Evolutionary conservation across 805 yeast genomes (phyloP), one percentile per base, ranked within the genome.

Genomic region (Cyberlindnera suaveolens): DNA sequence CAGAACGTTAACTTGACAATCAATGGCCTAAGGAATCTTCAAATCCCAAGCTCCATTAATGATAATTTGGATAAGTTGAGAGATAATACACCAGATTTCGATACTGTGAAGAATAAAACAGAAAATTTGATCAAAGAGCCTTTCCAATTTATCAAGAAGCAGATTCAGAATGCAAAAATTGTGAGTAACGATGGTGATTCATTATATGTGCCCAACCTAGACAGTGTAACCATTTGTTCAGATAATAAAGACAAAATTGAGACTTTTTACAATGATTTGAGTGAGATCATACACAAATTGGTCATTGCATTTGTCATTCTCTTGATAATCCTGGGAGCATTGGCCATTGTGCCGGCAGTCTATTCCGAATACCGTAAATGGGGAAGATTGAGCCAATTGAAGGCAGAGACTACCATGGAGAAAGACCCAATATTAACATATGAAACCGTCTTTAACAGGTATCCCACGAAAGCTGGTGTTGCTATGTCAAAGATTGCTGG

Each of bases 31-130:
- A 63, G 73, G 48, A 64, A 81, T 46, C 60, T 91, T 44, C 57
- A 74, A 14, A 84, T 93, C 11, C 87, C 96, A 1, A 54, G 77
- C 0, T 63, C 79, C 0, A 79, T 90, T 34, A 75, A 85, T 49
- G 58, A 60, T 2, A 75, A 79, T 26, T 66, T 93, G 15, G 74
- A 75, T 3, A 49, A 56, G 1, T 61, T 89, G 34, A 65, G 74
- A 17, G 62, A 65, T 1, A 66, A 75, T 3, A 64, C 84, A 1
- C 95, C 95, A 0, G 74, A 77, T 47, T 87, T 87, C 58, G 76
- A 74, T 3, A 70, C 72, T 7, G 80, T 87, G 3, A 74, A 79
- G 54, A 75, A 79, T 45, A 71, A 72, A 17, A 79, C 93, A 0
- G 70, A 77, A 35, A 43, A 57, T 0, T 51, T 80, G 33, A 71